Evolutionary conservation across 2,329 filamentous ascomycete species (phyloP).

Genomic region (Penicillium sp.): DNA sequence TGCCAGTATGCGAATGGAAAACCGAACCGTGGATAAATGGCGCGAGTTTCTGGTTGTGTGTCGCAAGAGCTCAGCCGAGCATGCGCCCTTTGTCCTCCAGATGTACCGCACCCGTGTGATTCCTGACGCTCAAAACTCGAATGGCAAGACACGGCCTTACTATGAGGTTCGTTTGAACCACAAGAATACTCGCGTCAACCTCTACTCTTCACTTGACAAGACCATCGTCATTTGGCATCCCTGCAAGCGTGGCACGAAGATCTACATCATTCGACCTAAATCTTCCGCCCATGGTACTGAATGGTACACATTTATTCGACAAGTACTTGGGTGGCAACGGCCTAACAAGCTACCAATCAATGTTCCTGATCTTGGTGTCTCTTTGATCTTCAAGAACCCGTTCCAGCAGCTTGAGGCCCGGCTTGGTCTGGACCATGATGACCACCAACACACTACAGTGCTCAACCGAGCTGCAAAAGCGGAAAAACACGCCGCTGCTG

Average conservation of each 20-base stretch:
- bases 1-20: conserved; percentile 59
- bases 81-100: conserved; percentile 58
- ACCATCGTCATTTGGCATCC: conserved; percentile 65
- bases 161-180: conserved; percentile 59
- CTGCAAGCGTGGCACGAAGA: conserved; percentile 54
- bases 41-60: conserved; percentile 65
- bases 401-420: conserved; percentile 56
- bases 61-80: conserved; percentile 56
- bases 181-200: conserved; percentile 58
- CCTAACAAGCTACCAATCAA: conserved; percentile 59
- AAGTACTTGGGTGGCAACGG: conserved; percentile 60
- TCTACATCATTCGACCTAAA: conserved; percentile 63
- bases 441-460: conserved; percentile 47
- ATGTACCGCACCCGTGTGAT: conserved; percentile 66
- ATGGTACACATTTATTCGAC: conserved; percentile 67
- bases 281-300: conserved; percentile 64
- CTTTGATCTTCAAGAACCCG: conserved; percentile 59
- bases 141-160: conserved; percentile 56
- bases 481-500: conserved; percentile 57
- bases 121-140: conserved; percentile 57
- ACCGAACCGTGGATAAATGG: conserved; percentile 63
- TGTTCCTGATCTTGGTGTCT: conserved; percentile 64
- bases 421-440: conserved; percentile 37
- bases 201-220: conserved; percentile 68
- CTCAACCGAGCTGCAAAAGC: conserved; percentile 39